Evolutionary conservation across 208 protist species (phyloP).

Genomic region (Leptomonas pyrrhocoris): DNA sequence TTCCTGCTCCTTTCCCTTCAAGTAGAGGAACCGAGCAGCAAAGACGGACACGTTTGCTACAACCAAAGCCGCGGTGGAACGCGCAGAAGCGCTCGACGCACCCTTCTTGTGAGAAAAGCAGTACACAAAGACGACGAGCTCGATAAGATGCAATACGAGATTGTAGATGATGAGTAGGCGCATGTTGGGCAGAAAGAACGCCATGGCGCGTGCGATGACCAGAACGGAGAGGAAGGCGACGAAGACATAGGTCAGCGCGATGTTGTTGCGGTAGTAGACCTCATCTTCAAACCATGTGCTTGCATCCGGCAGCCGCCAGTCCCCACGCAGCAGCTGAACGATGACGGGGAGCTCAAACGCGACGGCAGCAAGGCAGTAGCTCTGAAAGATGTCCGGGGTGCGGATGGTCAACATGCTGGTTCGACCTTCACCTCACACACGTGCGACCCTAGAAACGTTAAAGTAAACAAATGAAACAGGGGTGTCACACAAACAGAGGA

Average conservation of each 20-base stretch:
- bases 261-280: slow-evolving; percentile 31
- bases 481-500: no score
- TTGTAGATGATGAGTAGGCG: slow-evolving; percentile 48
- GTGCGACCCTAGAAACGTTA: neutral
- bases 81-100: slow-evolving; percentile 10
- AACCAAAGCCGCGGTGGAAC: slow-evolving; percentile 37
- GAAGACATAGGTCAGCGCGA: slow-evolving; percentile 43
- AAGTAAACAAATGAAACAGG: slow-evolving; percentile 12
- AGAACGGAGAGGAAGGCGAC: slow-evolving; percentile 39
- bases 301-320: slow-evolving; percentile 23
- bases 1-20: slow-evolving; percentile 12
- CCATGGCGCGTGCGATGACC: slow-evolving; percentile 34
- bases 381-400: slow-evolving; percentile 29
- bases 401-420: slow-evolving; percentile 7
- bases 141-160: slow-evolving; percentile 41
- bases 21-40: slow-evolving; percentile 16
- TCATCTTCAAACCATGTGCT: slow-evolving; percentile 59
- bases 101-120: slow-evolving; percentile 37
- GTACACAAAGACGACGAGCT: slow-evolving; percentile 31
- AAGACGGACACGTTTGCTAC: slow-evolving; percentile 36
- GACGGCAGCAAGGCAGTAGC: slow-evolving; percentile 34
- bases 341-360: slow-evolving; percentile 51
- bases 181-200: slow-evolving; percentile 40
- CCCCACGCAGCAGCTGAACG: slow-evolving; percentile 31
- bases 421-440: neutral